phyloP scores from a whole-genome alignment of 179 eudicot genomes.

The Vitellaria paradoxa region DNA sequence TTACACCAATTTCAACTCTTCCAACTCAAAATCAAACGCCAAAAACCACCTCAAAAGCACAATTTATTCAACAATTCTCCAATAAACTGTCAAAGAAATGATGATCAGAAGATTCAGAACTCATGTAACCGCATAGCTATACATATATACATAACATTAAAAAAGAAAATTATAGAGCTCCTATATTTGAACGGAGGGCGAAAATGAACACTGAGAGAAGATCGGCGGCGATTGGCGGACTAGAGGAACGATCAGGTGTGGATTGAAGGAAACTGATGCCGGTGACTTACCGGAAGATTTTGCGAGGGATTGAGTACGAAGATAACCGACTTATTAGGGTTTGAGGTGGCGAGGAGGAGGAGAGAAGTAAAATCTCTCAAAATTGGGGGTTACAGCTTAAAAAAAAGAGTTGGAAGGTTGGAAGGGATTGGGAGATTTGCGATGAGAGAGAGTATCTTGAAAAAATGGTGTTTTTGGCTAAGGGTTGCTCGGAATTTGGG shows the following conservation, averaged over 20 bases:
- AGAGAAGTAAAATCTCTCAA: background rate
- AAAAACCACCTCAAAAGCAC: background rate
- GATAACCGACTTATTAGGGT: background rate
- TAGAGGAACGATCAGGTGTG: too few relatives aligned
- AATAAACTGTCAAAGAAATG: background rate
- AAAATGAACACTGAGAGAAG: background rate
- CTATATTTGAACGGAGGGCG: background rate
- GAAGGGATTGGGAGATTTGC: background rate
- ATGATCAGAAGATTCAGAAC: too few relatives aligned
- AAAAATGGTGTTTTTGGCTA: too few relatives aligned
- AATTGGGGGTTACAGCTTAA: background rate
- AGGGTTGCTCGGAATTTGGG: too few relatives aligned
- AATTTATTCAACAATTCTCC: background rate
- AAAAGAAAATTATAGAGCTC: too few relatives aligned
- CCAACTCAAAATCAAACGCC: background rate
- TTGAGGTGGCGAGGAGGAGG: background rate
- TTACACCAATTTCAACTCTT: background rate
- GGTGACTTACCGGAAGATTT: background rate
- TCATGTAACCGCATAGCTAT: too few relatives aligned
- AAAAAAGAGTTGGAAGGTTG: background rate
- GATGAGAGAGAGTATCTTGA: too few relatives aligned
- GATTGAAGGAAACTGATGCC: too few relatives aligned
- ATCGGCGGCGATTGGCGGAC: background rate
- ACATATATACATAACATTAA: too few relatives aligned
- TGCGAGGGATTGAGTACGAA: background rate